Percentiles rank a stretch among this genome's conserved stretches.
phyloP scores from a whole-genome alignment of 768 basidiomycete genomes.

The Xerocomellus dryophilus region DNA sequence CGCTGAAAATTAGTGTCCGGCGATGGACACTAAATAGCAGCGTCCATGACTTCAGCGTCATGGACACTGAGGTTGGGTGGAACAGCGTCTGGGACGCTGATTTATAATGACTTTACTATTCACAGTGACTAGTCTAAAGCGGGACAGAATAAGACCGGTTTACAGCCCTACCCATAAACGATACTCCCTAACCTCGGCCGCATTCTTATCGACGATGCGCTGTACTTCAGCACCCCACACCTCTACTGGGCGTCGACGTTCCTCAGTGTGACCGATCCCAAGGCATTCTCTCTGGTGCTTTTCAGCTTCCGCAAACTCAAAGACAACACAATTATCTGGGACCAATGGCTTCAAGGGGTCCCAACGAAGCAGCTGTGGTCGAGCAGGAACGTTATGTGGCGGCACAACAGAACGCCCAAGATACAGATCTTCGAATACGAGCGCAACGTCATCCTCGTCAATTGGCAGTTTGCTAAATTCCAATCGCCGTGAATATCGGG shows the following conservation, averaged over 20 bases:
- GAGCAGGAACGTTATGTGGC: slow-evolving; percentile 68
- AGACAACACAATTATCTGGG: slow-evolving; percentile 82
- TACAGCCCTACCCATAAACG: slow-evolving; percentile 48
- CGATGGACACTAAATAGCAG: too few species aligned
- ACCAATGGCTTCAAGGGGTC: slow-evolving; percentile 59
- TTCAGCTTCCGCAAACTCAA: slow-evolving; percentile 74
- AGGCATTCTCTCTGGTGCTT: slow-evolving; percentile 54
- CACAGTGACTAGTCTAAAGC: too few species aligned
- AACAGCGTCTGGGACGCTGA: too few species aligned
- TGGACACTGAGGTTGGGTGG: too few species aligned
- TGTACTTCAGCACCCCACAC: slow-evolving; percentile 71
- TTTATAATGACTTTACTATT: too few species aligned
- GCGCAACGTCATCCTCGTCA: slow-evolving; percentile 76
- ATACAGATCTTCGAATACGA: slow-evolving; percentile 86
- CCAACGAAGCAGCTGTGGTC: slow-evolving; percentile 82
- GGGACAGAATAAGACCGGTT: too few species aligned
- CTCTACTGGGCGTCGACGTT: slow-evolving; percentile 40
- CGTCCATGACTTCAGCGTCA: too few species aligned
- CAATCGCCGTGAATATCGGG: neutral
- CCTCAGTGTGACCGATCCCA: slow-evolving; percentile 7
- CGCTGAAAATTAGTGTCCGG: too few species aligned
- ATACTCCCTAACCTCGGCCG: slow-evolving; percentile 55
- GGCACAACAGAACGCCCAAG: slow-evolving; percentile 76
- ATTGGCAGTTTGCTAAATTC: slow-evolving; percentile 65
- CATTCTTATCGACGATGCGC: slow-evolving; percentile 54